These are phyloP conservation scores for Gynochthodes officinalis DNA, from an alignment of 257 asterid species.

Conservation along the genomic window DNA sequence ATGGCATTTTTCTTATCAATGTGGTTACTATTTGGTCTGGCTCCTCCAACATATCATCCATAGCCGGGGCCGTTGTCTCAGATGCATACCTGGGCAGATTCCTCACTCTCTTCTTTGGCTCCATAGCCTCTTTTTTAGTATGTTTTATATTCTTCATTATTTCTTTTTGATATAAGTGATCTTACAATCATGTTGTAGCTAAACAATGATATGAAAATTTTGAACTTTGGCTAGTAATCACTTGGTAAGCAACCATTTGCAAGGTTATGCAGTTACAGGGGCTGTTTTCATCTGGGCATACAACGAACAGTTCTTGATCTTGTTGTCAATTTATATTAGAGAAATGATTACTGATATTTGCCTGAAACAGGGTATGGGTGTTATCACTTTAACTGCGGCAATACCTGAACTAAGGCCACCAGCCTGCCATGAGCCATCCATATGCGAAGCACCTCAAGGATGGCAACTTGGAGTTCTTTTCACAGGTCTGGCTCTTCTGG, in stretches of 20 bases:
- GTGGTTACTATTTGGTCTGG: conserved; percentile 73
- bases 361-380: conserved; percentile 54
- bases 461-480: conserved; percentile 63
- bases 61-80: conserved; percentile 64
- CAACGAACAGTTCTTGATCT: not conserved
- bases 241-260: no score
- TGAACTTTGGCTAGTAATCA: no score
- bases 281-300: no score
- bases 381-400: conserved; percentile 55
- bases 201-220: no score
- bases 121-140: conserved; percentile 57
- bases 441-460: conserved; percentile 43
- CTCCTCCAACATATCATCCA: conserved; percentile 46
- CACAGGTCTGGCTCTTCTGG: conserved; percentile 50
- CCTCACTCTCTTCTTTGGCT: conserved; percentile 66
- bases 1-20: conserved; percentile 56
- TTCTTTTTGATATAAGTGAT: no score
- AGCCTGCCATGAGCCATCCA: conserved; percentile 27
- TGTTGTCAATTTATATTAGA: not conserved
- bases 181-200: no score
- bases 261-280: no score
- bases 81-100: conserved; percentile 63
- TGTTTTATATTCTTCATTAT: not conserved
- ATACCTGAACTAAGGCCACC: conserved; percentile 54
- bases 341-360: not conserved